Evolutionary conservation across 2,329 filamentous ascomycete genomes (phyloP), one percentile per base, ranked within the genome.

Genomic region (Colletotrichum melonis): DNA sequence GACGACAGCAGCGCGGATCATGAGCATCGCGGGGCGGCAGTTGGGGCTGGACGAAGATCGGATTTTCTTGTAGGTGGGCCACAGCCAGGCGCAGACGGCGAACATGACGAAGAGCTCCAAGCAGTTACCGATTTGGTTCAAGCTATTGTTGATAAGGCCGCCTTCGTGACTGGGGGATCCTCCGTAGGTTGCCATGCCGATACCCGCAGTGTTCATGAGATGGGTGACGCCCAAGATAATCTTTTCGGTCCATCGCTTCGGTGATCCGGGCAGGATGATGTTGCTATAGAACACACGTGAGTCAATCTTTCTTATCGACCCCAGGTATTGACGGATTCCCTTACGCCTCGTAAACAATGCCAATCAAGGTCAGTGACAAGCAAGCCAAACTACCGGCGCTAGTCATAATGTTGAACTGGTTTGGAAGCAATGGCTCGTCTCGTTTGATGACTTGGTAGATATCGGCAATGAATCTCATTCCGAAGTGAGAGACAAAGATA

Each of bases 341-440:
- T 71, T 76, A 79, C 79, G 75, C 76, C 73, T 80, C 78, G 62
- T 79, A 80, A 19, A 80, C 69, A 22, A 79, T 74, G 7, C 78
- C 78, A 19, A 79, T 79, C 24, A 79, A 52, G 4, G 77, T 74
- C 56, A 79, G 56, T 4, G 75, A 76, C 56, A 79, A 58, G 59
- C 77, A 79, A n/a, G 78, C 77, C 8, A 79, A 75, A 55, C 78
- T 77, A 9, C 76, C 78, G 6, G 79, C 74, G 30, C 77, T 79
- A 46, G 78, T 79, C 76, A 79, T 78, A 9, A 78, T 76, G 5
- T 73, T 66, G 9, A 80, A 75, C 22, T 71, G 63, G 54, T 77
- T 79, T 16, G 75, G 75, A 4, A 75, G 59, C 24, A 76, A 62
- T 4, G 75, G 74, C 9, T 78, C 62, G 57, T 79, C 59, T 19